These are phyloP conservation scores for Coemansia aciculifera DNA, from an alignment of 192 early-diverging fungal genomes.

Conservation along the genomic window DNA sequence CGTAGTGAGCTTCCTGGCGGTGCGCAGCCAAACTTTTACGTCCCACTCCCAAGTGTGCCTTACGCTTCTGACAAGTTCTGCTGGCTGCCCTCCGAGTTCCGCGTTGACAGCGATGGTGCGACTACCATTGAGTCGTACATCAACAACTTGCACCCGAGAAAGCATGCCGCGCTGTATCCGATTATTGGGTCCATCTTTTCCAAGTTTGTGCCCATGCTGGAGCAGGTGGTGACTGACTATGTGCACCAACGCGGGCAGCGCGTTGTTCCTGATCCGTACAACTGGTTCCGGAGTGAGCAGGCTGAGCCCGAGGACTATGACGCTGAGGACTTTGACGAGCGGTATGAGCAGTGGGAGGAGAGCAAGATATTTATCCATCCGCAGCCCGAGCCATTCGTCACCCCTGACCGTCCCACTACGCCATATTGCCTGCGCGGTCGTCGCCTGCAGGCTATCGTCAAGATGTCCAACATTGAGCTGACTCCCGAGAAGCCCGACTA, in stretches of 20 bases:
- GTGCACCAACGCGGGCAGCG: constrained; percentile 6
- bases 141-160: constrained; percentile 69
- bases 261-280: constrained; percentile 17
- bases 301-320: constrained; percentile 18
- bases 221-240: constrained; percentile 52
- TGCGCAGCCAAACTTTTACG: neutral
- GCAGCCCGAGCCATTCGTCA: constrained; percentile 42
- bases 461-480: constrained; percentile 68
- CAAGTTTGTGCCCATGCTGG: constrained; percentile 66
- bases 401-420: constrained; percentile 23
- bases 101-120: constrained; percentile 53
- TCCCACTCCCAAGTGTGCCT: neutral
- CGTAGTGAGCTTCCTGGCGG: neutral
- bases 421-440: constrained; percentile 43
- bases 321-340: constrained; percentile 20
- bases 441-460: constrained; percentile 65
- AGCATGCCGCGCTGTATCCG: constrained; percentile 56
- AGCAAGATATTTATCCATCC: constrained; percentile 23
- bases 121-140: constrained; percentile 63
- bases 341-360: constrained; percentile 25
- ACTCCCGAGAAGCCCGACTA: constrained; percentile 65
- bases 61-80: constrained; percentile 23
- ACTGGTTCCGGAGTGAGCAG: constrained; percentile 25
- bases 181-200: constrained; percentile 57
- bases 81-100: constrained; percentile 71